These are phyloP conservation scores for Kwoniella bestiolae DNA, from an alignment of 768 basidiomycete species.

Conservation along the genomic window DNA sequence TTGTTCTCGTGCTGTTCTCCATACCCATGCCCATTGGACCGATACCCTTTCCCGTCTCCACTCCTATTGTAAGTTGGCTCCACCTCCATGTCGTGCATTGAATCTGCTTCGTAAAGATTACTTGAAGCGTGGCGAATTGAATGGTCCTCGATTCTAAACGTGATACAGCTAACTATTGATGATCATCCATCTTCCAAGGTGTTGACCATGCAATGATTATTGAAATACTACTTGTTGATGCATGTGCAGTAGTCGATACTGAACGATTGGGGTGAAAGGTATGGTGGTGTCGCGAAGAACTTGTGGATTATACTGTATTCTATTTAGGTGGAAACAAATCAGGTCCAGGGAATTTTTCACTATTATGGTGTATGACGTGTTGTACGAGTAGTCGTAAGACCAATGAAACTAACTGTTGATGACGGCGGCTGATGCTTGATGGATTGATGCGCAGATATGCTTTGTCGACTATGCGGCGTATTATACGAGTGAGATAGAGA, in stretches of 20 bases:
- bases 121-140: not conserved
- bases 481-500: too few species aligned
- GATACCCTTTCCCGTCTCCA: not conserved
- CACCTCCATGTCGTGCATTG: not conserved
- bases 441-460: too few species aligned
- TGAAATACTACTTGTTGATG: too few species aligned
- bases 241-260: not conserved
- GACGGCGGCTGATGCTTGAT: not conserved
- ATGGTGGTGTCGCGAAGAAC: not conserved
- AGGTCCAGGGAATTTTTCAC: conserved; percentile 7
- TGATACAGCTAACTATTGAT: not conserved
- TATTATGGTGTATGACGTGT: conserved; percentile 1
- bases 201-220: too few species aligned
- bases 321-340: not conserved
- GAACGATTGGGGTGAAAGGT: too few species aligned
- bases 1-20: not conserved
- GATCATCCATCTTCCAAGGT: too few species aligned
- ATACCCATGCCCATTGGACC: not conserved
- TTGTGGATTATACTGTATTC: not conserved
- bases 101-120: not conserved
- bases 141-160: not conserved
- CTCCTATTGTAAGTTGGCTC: not conserved
- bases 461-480: too few species aligned
- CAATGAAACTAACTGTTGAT: not conserved
- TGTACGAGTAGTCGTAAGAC: conserved; percentile 1